Evolutionary conservation across 306 rosid genomes (phyloP).

Genomic region (Inga oerstediana): DNA sequence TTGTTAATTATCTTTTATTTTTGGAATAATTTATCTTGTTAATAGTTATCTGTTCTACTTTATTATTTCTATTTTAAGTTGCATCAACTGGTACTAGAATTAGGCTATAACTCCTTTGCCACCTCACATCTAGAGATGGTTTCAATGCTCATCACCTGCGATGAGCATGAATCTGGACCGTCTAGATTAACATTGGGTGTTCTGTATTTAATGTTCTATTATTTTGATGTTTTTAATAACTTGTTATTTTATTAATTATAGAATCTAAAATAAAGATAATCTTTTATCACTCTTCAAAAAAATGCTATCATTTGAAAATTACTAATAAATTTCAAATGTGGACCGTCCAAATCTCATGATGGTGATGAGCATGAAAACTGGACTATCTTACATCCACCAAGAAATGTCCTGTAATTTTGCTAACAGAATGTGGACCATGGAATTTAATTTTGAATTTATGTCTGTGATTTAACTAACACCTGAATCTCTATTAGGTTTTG

Average conservation of each 20-base stretch:
- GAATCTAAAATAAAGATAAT: too few relatives aligned
- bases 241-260: too few relatives aligned
- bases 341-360: not conserved
- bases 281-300: too few relatives aligned
- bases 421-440: not conserved
- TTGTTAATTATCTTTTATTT: not conserved
- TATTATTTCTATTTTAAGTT: not conserved
- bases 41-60: not conserved
- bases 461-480: conserved; percentile 31
- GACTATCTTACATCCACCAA: not conserved
- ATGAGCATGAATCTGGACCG: not conserved
- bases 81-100: not conserved
- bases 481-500: conserved; percentile 59
- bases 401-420: not conserved
- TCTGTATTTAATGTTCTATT: not conserved
- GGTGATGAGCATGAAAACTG: not conserved
- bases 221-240: too few relatives aligned
- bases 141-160: not conserved
- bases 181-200: not conserved
- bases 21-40: not conserved
- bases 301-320: not conserved
- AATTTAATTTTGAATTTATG: conserved; percentile 28
- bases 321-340: not conserved
- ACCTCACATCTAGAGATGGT: not conserved
- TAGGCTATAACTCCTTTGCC: not conserved